These are phyloP conservation scores for Cryphonectria naterciae DNA, from an alignment of 2,329 filamentous ascomycete genomes.

Conservation along the genomic window DNA sequence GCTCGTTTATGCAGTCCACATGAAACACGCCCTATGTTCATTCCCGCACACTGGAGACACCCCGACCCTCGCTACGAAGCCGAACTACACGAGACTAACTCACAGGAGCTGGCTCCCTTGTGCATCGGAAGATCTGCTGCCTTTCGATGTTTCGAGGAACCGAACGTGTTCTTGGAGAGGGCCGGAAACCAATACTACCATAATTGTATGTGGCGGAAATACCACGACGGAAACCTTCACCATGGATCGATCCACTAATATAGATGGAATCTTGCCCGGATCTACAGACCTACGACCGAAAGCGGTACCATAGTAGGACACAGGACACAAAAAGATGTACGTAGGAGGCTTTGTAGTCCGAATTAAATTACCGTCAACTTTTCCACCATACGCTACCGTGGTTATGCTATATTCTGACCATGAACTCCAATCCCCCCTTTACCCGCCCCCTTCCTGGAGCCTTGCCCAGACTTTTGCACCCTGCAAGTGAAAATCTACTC, in stretches of 20 bases:
- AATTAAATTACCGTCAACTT: too few species aligned
- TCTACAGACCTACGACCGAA: not conserved
- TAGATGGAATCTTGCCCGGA: not conserved
- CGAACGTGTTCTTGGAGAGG: not conserved
- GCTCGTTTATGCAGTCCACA: constrained; percentile 11
- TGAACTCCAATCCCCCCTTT: not conserved
- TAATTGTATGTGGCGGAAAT: not conserved
- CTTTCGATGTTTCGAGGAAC: not conserved
- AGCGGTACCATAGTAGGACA: too few species aligned
- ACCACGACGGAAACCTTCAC: not conserved
- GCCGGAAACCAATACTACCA: not conserved
- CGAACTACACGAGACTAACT: not conserved
- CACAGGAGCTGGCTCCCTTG: not conserved
- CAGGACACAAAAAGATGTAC: too few species aligned
- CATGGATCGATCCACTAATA: not conserved
- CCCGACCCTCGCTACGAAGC: not conserved
- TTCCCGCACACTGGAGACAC: not conserved
- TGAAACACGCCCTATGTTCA: constrained; percentile 22
- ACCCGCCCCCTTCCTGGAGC: too few species aligned
- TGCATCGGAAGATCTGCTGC: not conserved
- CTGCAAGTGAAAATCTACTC: not conserved
- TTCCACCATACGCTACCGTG: too few species aligned
- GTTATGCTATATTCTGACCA: too few species aligned
- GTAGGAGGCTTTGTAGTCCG: too few species aligned
- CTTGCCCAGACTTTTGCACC: not conserved